Evolutionary conservation across 176 grass and related monocot species (phyloP), one percentile per base, ranked within the genome.

Genomic region (Carex myosuroides): DNA sequence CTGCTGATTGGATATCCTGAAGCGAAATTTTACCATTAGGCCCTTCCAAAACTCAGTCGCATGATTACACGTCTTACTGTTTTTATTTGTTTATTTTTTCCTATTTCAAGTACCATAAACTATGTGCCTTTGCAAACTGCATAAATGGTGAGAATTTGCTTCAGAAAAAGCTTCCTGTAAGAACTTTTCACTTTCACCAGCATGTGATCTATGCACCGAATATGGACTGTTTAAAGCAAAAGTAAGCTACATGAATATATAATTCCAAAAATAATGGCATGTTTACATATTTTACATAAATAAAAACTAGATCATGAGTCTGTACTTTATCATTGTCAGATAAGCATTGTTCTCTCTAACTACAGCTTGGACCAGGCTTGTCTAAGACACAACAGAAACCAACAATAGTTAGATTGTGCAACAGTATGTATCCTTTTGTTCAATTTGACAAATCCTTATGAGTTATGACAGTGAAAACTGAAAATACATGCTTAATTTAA

Each of bases 171-270:
- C 89, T 84, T 98, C 89, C 42, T 91, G 79, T 68, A 98, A 50
- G 87, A 87, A 93, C 52, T 86, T 90, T 75, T 98, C 95, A 14
- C 95, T 88, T 77, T 98, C 95, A 79, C 95, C 95, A 32, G 77
- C 88, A 89, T 98, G 89, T 56, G 92, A 80, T 93, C 86, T 91
- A 83, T 95, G 91, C 20, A 98, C 91, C 70, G 86, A 87, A 92
- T 91, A 91, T 7, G 92, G 21, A 60, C 92, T 95, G 88, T 8
- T 35, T 50, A 84, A 41, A 71, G 35, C 64, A 1, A 55, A 32
- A 58, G 5, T 30, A 78, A 20, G 68, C 14, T 0, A 71, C 6
- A 70, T 58, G 16, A 83, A 8, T 42, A 18, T 8, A 44, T 77
- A 63, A 64, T 7, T 79, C 32, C 1, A 56, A 63, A 71, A 57